These are phyloP conservation scores for Hypoxylon sp. DNA, from an alignment of 2,329 filamentous ascomycete species.

Conservation along the genomic window DNA sequence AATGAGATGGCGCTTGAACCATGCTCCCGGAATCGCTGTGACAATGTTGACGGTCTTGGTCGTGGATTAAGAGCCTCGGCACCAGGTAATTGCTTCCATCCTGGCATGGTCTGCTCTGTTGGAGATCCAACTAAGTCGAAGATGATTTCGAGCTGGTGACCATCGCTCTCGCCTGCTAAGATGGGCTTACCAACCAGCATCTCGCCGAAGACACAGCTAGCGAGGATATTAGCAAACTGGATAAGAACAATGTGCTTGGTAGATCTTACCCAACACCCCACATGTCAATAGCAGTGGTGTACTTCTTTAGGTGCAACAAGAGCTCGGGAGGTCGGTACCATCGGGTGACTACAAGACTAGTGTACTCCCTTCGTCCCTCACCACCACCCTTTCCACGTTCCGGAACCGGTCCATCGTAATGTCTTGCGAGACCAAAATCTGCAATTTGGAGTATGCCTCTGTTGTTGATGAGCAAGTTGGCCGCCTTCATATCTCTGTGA, in stretches of 20 bases:
- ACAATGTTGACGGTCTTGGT: slow-evolving; percentile 74
- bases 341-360: slow-evolving; percentile 93
- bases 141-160: slow-evolving; percentile 91
- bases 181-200: slow-evolving; percentile 97
- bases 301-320: slow-evolving; percentile 86
- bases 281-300: slow-evolving; percentile 98
- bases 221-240: slow-evolving; percentile 43
- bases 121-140: slow-evolving; percentile 94
- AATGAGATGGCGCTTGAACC: slow-evolving; percentile 81
- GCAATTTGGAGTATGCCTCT: slow-evolving; percentile 94
- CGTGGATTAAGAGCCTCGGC: slow-evolving; percentile 80
- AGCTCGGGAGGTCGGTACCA: slow-evolving; percentile 98
- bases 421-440: slow-evolving; percentile 93
- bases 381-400: slow-evolving; percentile 84
- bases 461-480: slow-evolving; percentile 97
- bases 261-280: slow-evolving; percentile 91
- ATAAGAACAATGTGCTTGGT: neutral
- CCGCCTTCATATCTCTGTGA: slow-evolving; percentile 98
- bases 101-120: slow-evolving; percentile 92
- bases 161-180: slow-evolving; percentile 87
- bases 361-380: slow-evolving; percentile 90
- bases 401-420: slow-evolving; percentile 89
- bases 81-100: slow-evolving; percentile 86
- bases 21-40: slow-evolving; percentile 81
- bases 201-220: slow-evolving; percentile 95